Conservation (phyloP, 2,329 filamentous ascomycete genomes). For the Apiospora aurea region DNA sequence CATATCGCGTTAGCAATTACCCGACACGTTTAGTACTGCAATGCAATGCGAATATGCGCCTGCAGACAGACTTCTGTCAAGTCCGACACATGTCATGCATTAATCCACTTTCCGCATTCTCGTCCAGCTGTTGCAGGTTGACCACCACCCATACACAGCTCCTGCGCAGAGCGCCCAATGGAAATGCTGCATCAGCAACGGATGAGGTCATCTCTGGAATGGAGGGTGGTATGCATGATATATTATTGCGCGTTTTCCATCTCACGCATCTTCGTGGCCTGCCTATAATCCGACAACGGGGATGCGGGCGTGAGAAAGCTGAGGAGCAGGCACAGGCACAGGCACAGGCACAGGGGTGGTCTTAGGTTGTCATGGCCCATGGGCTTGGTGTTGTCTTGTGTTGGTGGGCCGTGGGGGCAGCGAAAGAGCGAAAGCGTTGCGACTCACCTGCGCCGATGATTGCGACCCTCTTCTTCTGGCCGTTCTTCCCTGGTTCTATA, state of each 20-base stretch:
- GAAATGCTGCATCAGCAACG: background rate
- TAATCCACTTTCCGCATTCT: background rate
- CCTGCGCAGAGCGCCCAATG: background rate
- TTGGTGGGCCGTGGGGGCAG: background rate
- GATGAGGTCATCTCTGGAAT: background rate
- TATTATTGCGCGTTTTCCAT: background rate
- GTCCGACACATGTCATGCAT: background rate
- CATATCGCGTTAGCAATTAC: background rate
- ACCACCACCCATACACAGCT: background rate
- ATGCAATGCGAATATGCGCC: background rate
- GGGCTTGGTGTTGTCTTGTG: background rate
- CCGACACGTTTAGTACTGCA: background rate
- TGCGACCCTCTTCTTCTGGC: slow-evolving; percentile 31
- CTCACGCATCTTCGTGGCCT: background rate
- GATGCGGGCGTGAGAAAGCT: background rate
- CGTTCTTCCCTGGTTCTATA: background rate
- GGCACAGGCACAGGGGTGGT: background rate
- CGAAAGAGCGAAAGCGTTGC: slow-evolving; percentile 23
- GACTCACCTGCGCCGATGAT: slow-evolving; percentile 36
- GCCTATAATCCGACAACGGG: background rate
- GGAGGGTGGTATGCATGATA: slow-evolving; percentile 14
- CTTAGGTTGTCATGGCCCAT: background rate
- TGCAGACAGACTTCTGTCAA: background rate
- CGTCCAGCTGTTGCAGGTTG: background rate
- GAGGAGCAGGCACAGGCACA: background rate